Evolutionary conservation across 306 rosid genomes (phyloP), one percentile per base, ranked within the genome.

Genomic region (Clitoria ternatea): DNA sequence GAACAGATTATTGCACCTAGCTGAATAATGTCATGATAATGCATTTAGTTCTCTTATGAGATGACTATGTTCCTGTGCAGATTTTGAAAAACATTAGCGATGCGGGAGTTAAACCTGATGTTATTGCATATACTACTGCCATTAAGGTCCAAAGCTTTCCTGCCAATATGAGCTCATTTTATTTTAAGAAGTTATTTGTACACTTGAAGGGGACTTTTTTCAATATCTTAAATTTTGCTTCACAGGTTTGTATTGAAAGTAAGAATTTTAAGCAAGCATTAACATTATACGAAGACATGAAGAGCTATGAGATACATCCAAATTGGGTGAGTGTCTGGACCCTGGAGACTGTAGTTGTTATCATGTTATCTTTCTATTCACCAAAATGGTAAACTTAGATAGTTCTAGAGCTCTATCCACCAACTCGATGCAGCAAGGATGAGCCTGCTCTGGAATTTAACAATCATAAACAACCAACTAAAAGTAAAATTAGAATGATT

Each of bases 101-200:
- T 68, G 83, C 84, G 80, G 91, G 96, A 65, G 69, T 87, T 44
- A 86, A 87, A 80, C 95, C 96, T 54, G 97, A 90, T 77, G 98
- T 90, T 79, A 67, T 94, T 72, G 78, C 98, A 27, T 94, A 87
- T 76, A 90, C 97, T 26, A 84, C 90, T 7, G 92, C 96, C 71
- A 90, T 90, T 74, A 94, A 94, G 96, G 98, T 94, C 56, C 45
- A 47, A 32, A 78, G 27, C 70, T 71, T 67, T 74, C 43, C 75
- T 64, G 72, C 66, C 40, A 39, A 49, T 23, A 54, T 78, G 48
- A 49, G 61, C 69, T 50, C 48, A 73, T 15, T 66, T 73, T 59
- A 69, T 22, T 68, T 78, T 69, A 54, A 33, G 54, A 63, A 26
- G 47, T 36, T 55, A 55, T 17, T 13, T 62, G 45, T 35, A 32